Percentiles rank a stretch among this genome's conserved stretches.
Evolutionary conservation across 345 rosid genomes (phyloP).

Genomic region (Eucalyptus decipiens): DNA sequence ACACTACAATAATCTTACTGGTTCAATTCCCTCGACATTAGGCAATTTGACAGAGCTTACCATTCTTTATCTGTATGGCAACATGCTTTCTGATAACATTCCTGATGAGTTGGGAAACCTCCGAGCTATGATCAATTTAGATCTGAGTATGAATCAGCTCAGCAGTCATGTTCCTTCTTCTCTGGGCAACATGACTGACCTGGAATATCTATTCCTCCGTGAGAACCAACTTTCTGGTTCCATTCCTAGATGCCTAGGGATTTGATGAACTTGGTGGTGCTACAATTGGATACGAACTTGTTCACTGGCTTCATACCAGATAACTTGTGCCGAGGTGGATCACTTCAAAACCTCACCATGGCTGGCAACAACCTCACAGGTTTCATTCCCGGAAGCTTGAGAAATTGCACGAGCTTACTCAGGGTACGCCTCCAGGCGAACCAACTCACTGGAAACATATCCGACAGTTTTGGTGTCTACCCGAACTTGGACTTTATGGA

Average conservation of each 20-base stretch:
- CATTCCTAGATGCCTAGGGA: conserved; percentile 8
- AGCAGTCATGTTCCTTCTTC: not conserved
- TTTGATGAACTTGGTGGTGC: not conserved
- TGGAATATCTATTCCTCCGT: conserved; percentile 6
- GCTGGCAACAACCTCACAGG: conserved; percentile 10
- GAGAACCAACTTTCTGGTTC: conserved; percentile 13
- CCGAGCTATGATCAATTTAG: not conserved
- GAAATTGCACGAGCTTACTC: conserved; percentile 17
- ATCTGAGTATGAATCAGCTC: not conserved
- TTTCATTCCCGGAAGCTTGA: conserved; percentile 1
- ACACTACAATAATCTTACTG: not conserved
- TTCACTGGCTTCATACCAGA: not conserved
- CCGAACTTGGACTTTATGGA: conserved; percentile 7
- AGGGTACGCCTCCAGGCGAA: conserved; percentile 10
- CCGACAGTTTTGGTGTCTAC: conserved; percentile 3
- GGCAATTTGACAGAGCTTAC: not conserved
- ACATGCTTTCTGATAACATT: not conserved
- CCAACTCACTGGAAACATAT: conserved; percentile 5
- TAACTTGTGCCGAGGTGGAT: not conserved
- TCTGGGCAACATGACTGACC: conserved; percentile 9
- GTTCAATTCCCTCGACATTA: not conserved
- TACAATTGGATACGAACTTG: not conserved
- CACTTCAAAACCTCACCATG: not conserved
- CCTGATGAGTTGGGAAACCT: conserved; percentile 5
- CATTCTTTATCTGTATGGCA: not conserved